Evolutionary conservation across 352 stramenopile species (phyloP), one percentile per base, ranked within the genome.

Genomic region (Phytophthora pseudosyringae): DNA sequence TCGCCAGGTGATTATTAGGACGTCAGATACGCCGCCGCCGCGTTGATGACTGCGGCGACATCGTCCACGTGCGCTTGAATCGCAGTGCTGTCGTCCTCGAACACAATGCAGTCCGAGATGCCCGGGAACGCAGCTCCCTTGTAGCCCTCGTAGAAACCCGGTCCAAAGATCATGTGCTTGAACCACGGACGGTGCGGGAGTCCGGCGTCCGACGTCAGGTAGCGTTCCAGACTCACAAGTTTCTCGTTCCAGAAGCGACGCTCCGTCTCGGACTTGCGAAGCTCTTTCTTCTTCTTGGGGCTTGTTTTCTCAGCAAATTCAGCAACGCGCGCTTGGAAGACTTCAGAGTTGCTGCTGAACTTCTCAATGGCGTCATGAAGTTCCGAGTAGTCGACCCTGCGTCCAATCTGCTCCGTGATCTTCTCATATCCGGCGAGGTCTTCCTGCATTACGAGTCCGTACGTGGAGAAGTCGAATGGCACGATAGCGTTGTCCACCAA

Each of bases 401-500:
- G 48, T 3, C 53, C 58, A 33, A 70, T 62, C 31, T 49, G 58
- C 3, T 28, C 50, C 1, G 73, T 66, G 16, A 78, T 65, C 31
- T 70, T 54, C 40, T 76, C 69, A 21, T 76, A 64, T 7, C 38
- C 31, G 40, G 50, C 46, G 15, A 92, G 43, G 41, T 81, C 80
- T 46, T 78, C 73, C 16, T 73, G 38, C 75, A 93, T 87, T 12
- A 89, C 84, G 5, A 69, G 52, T 5, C 56, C 83, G 52, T 94
- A 89, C n/a, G 77, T 80, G n/a, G 78, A 77, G 29, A 80, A 89
- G 41, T 93, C 81, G 39, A 95, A 90, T 9, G 85, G 85, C 1
- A 95, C 61, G 16, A 93, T 58, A 1, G 52, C 18, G 13, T 69
- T 68, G 45, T 90, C 69, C 2, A 86, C 80, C 9, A 95, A 59